phyloP scores from a whole-genome alignment of 805 yeast species.

The Starmerella powellii region DNA sequence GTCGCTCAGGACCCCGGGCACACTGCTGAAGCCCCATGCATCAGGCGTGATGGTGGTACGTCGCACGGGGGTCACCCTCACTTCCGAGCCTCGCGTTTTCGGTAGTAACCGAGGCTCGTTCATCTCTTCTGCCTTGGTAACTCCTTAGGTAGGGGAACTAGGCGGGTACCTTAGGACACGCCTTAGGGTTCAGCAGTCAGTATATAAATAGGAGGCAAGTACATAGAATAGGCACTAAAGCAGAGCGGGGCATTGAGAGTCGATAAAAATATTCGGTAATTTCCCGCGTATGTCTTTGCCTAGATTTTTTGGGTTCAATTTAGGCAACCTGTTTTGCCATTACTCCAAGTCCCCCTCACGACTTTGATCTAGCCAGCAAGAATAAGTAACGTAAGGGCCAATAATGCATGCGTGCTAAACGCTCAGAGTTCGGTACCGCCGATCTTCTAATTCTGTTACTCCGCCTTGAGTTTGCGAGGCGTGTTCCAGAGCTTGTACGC shows the following conservation, averaged over 20 bases:
- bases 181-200: not conserved
- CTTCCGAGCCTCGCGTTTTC: slow-evolving; percentile 9
- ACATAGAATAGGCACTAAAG: too few relatives aligned
- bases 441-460: not conserved
- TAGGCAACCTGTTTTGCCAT: too few relatives aligned
- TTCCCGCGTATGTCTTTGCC: too few relatives aligned
- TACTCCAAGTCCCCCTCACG: too few relatives aligned
- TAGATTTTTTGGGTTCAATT: too few relatives aligned
- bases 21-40: slow-evolving; percentile 30
- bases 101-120: slow-evolving; percentile 5
- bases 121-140: slow-evolving; percentile 1
- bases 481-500: not conserved
- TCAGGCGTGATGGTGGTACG: slow-evolving; percentile 24
- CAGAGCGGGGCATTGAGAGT: too few relatives aligned
- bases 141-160: not conserved
- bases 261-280: too few relatives aligned
- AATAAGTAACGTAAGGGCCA: too few relatives aligned
- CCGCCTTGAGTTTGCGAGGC: slow-evolving; percentile 4
- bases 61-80: slow-evolving; percentile 25
- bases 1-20: slow-evolving; percentile 29
- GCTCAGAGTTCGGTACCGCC: too few relatives aligned
- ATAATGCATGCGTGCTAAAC: too few relatives aligned
- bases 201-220: too few relatives aligned
- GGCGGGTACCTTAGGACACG: not conserved
- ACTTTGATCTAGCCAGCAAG: too few relatives aligned